phyloP scores from a whole-genome alignment of 805 yeast species.

The Zygoascus ofunaensis region DNA sequence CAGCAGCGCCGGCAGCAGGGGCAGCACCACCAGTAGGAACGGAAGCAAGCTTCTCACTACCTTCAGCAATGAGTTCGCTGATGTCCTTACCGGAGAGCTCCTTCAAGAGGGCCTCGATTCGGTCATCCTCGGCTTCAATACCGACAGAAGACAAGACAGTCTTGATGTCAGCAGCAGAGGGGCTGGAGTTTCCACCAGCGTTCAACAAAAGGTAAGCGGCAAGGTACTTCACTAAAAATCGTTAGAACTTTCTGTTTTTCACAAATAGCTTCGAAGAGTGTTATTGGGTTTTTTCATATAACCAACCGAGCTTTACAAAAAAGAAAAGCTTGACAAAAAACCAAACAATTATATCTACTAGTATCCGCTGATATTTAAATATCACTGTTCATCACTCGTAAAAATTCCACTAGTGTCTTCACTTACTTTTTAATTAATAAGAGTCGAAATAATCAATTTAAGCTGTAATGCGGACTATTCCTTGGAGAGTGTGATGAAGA shows the following conservation, averaged over 20 bases:
- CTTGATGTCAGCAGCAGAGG: slow-evolving; percentile 88
- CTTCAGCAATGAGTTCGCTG: slow-evolving; percentile 85
- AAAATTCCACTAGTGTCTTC: no score
- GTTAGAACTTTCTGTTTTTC: not conserved
- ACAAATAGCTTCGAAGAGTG: not conserved
- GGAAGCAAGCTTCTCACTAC: slow-evolving; percentile 92
- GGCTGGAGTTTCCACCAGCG: slow-evolving; percentile 93
- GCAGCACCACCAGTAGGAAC: slow-evolving; percentile 98
- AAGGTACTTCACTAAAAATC: slow-evolving; percentile 74
- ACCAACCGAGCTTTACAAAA: no score
- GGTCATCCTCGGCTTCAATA: slow-evolving; percentile 87
- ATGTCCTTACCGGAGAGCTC: slow-evolving; percentile 91
- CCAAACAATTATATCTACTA: no score
- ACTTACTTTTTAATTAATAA: slow-evolving; percentile 39
- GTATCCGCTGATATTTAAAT: no score
- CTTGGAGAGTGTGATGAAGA: slow-evolving; percentile 32
- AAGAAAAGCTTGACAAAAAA: no score
- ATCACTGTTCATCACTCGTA: no score
- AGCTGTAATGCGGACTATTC: slow-evolving; percentile 62
- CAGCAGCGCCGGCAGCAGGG: slow-evolving; percentile 62
- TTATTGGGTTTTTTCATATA: not conserved
- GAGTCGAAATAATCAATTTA: slow-evolving; percentile 30
- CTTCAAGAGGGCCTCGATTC: slow-evolving; percentile 67
- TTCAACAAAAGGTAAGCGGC: slow-evolving; percentile 98
- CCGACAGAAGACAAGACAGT: slow-evolving; percentile 89